These are phyloP conservation scores for Boletus semigastroideus DNA, from an alignment of 1,284 basidiomycete species.

Conservation along the genomic window DNA sequence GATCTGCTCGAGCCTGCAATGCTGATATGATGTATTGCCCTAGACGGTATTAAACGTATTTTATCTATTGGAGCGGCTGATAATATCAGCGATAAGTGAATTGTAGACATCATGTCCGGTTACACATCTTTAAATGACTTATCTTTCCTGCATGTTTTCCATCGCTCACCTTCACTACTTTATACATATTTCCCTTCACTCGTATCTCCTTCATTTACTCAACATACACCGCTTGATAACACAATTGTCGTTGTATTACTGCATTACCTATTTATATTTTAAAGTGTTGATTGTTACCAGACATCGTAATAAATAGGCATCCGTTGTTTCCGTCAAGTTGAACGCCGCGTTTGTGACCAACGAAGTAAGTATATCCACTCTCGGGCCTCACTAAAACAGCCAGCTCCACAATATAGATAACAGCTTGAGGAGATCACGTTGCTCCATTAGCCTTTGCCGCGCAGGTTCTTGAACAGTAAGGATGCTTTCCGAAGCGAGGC, in stretches of 20 bases:
- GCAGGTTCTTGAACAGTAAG: conserved; percentile 35
- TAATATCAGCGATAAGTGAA: conserved; percentile 14
- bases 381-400: background rate
- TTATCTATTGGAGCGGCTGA: conserved; percentile 22
- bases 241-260: background rate
- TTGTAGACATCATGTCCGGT: background rate
- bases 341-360: no score
- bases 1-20: background rate
- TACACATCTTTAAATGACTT: background rate
- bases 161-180: background rate
- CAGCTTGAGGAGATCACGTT: conserved; percentile 7
- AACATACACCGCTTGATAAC: background rate
- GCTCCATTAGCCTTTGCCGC: conserved; percentile 26
- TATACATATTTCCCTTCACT: background rate
- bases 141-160: background rate
- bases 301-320: background rate
- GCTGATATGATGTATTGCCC: conserved; percentile 11
- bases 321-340: background rate
- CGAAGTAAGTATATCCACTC: conserved; percentile 1
- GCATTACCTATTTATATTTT: background rate
- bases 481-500: conserved; percentile 35
- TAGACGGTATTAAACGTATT: conserved; percentile 32
- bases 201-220: background rate
- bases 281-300: background rate
- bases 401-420: background rate